Percentiles rank a stretch among this genome's conserved stretches.
phyloP scores from a whole-genome alignment of 306 rosid species.

The Lithocarpus polystachyus region DNA sequence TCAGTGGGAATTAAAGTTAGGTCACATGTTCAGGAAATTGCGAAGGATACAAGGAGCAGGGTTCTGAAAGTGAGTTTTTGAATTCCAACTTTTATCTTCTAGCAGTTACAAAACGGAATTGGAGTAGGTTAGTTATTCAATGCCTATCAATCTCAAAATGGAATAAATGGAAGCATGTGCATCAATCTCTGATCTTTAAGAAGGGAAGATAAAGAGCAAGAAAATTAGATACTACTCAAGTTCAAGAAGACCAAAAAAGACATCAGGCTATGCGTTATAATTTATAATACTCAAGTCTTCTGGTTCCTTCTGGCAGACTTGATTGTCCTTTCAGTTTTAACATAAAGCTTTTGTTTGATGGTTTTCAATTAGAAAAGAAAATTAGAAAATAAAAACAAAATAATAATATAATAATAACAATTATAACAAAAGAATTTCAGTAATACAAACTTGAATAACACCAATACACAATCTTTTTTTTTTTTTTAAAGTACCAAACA shows the following conservation, averaged over 20 bases:
- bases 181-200: neutral
- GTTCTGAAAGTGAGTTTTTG: neutral
- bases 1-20: neutral
- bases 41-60: neutral
- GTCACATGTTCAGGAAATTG: neutral
- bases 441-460: too few species aligned
- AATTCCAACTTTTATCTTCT: neutral
- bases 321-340: neutral
- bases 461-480: neutral
- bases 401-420: neutral
- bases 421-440: too few species aligned
- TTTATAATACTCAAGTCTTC: neutral
- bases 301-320: neutral
- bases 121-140: neutral
- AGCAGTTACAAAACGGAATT: neutral
- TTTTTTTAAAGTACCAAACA: neutral
- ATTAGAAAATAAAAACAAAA: neutral
- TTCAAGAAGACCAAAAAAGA: neutral
- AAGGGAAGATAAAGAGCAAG: neutral
- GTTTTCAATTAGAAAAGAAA: neutral
- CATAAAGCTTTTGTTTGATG: neutral
- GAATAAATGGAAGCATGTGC: neutral
- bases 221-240: neutral
- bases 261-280: neutral
- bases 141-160: neutral